A percentile compares a stretch with the other conserved stretches of the same genome.
phyloP scores from a whole-genome alignment of 495 filamentous ascomycete genomes.

The Articulospora tetracladia region DNA sequence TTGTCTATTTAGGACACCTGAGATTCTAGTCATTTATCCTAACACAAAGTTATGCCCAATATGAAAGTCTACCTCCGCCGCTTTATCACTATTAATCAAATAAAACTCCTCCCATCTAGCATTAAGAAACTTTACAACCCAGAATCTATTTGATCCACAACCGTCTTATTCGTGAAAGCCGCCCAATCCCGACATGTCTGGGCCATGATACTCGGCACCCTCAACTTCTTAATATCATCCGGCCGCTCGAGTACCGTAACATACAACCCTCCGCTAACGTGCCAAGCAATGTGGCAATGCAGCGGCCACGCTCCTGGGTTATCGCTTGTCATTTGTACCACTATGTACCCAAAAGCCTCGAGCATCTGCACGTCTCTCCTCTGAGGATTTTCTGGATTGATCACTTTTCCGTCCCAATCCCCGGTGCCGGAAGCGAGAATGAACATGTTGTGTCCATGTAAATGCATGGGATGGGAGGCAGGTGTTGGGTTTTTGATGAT shows the following conservation, averaged over 20 bases:
- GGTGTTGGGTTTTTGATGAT: conserved; percentile 46
- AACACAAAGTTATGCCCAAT: no score
- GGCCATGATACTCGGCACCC: conserved; percentile 34
- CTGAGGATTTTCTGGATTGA: conserved; percentile 44
- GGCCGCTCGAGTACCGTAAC: conserved; percentile 42
- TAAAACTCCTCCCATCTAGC: no score
- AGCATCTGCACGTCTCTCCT: conserved; percentile 60
- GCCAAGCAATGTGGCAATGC: conserved; percentile 56
- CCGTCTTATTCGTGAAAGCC: conserved; percentile 37
- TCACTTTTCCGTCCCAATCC: conserved; percentile 27
- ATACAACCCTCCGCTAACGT: conserved; percentile 51
- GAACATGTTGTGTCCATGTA: conserved; percentile 57
- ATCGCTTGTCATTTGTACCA: conserved; percentile 51
- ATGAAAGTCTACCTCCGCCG: no score
- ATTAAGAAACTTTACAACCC: conserved; percentile 43
- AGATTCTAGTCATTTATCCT: no score
- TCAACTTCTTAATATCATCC: conserved; percentile 32
- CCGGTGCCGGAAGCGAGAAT: conserved; percentile 40
- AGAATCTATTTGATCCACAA: conserved; percentile 54
- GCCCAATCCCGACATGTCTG: conserved; percentile 49
- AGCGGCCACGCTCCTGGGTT: conserved; percentile 56
- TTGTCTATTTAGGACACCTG: no score
- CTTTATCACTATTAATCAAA: no score
- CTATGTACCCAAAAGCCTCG: conserved; percentile 32
- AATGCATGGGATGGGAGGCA: conserved; percentile 41